These are phyloP conservation scores for Aspergillus quadricinctus DNA, from an alignment of 2,329 filamentous ascomycete genomes.

Conservation along the genomic window DNA sequence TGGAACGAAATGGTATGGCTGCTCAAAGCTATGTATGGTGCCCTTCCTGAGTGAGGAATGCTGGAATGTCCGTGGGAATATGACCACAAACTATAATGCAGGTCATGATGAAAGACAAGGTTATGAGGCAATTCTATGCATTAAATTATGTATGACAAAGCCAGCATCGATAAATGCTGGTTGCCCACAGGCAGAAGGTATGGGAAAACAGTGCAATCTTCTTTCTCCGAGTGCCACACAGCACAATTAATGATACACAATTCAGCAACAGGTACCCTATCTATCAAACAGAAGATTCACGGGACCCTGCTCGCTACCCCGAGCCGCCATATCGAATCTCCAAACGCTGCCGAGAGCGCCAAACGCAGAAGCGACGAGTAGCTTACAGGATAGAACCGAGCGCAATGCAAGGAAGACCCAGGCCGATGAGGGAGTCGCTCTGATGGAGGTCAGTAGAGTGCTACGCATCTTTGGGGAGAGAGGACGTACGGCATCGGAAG, in stretches of 20 bases:
- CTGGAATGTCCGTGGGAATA: too few relatives aligned
- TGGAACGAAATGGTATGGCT: too few relatives aligned
- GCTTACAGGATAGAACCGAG: conserved; percentile 37
- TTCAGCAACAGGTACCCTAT: conserved; percentile 18
- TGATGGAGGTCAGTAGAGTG: conserved; percentile 10
- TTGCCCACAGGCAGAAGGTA: neutral
- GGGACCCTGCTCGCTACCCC: conserved; percentile 14
- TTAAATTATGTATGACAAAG: conserved; percentile 14
- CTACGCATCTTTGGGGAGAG: accelerated
- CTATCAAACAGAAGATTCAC: conserved; percentile 12
- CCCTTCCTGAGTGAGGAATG: too few relatives aligned
- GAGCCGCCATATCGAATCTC: conserved; percentile 2
- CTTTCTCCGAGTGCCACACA: conserved; percentile 28
- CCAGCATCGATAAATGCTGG: conserved; percentile 9
- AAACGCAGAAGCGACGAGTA: neutral
- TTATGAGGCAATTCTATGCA: conserved; percentile 5
- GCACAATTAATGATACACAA: conserved; percentile 28
- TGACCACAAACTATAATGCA: neutral
- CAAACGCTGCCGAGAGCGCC: neutral
- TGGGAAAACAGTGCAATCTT: conserved; percentile 24
- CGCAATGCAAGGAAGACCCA: conserved; percentile 37
- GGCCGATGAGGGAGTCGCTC: conserved; percentile 31
- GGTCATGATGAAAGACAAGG: neutral
- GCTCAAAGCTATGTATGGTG: too few relatives aligned
- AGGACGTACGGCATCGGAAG: conserved; percentile 25